Evolutionary conservation across 495 filamentous ascomycete genomes (phyloP), one percentile per base, ranked within the genome.

Genomic region (Echria macrotheca): DNA sequence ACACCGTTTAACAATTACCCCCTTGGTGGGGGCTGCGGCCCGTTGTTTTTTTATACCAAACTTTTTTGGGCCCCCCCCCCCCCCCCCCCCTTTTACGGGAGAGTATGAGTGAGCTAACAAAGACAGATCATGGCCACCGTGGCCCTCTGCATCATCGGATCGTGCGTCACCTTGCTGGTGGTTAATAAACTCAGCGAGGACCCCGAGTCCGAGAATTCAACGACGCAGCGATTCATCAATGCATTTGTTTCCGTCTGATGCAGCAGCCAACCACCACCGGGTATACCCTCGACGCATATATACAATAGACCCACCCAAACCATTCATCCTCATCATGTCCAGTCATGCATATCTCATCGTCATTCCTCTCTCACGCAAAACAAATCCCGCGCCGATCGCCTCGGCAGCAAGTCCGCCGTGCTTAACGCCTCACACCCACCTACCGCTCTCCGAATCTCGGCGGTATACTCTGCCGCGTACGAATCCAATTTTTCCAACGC

Each of bases 71-170:
- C 12, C 14, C 7, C 31, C 14, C 15, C 14, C 1, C 21, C 15
- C 5, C 37, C 22, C 31, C 0, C 11, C n/a, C 1, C 22, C 17
- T 21, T 10, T n/a, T n/a, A n/a, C n/a, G n/a, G n/a, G n/a, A n/a
- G n/a, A n/a, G n/a, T n/a, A n/a, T n/a, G n/a, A n/a, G n/a, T n/a
- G 12, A 31, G 28, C 28, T 31, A 12, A 31, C 28, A 12, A 31
- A 6, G 12, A 15, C 9, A 65, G 62, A 40, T 90, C 18, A 84
- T 96, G 66, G 82, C 79, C 0, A 69, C 87, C 9, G 80, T 96
- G 14, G 83, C 89, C n/a, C 67, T 77, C 17, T 81, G 78, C 6
- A 97, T 97, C 53, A 70, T 96, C 24, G 88, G 80, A 12, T 82
- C 87, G 36, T 95, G 89, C 44, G 55, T 80, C 1, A 61, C 75